Base-by-base conservation (phyloP, 2,329 filamentous ascomycete genomes). In the Penicillium palitans region DNA sequence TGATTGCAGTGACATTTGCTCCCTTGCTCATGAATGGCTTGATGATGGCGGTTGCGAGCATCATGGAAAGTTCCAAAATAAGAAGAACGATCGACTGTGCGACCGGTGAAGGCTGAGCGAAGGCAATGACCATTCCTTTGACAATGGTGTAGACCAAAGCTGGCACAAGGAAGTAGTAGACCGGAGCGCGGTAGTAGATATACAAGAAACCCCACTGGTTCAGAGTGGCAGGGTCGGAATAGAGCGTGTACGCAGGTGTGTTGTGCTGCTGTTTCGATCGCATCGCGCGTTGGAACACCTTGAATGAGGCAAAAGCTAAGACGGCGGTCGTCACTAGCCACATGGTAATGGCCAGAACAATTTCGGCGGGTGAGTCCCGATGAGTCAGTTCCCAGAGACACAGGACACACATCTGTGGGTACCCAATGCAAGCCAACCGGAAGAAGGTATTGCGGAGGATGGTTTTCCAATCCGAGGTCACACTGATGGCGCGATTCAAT, bases 161-260 rank as follows among this genome's bases (percentile, higher is more conserved):
- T 0, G 91, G 91, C 31, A 95, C 84, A 68, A 97, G 90, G 77
- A 93, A 97, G 81, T 93, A 97, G 83, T 96, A 97, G 39, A 91
- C 91, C 4, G 92, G 93, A 31, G 93, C 93, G 70, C 93, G 90
- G 83, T 96, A 97, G 76, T 96, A 93, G 37, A 97, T 91, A 72
- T 98, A 98, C 65, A 98, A 84, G 81, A 97, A 97, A 25, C 93
- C 93, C 93, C 93, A 97, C 78, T 96, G 96, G 84, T 96, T 96
- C 64, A 98, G 84, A 47, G 90, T 89, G 63, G 90, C 85, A 21
- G 92, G 92, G 70, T 98, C 93, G 4, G 93, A 96, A 79, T 96
- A 98, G 62, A 98, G 87, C 66, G 96, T 96, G 78, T 97, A 97
- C 25, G 93, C 93, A 29, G 93, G 91, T 78, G 96, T 96, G 78